These are phyloP conservation scores for Monosporascus sp. DNA, from an alignment of 2,329 filamentous ascomycete species.

Conservation along the genomic window DNA sequence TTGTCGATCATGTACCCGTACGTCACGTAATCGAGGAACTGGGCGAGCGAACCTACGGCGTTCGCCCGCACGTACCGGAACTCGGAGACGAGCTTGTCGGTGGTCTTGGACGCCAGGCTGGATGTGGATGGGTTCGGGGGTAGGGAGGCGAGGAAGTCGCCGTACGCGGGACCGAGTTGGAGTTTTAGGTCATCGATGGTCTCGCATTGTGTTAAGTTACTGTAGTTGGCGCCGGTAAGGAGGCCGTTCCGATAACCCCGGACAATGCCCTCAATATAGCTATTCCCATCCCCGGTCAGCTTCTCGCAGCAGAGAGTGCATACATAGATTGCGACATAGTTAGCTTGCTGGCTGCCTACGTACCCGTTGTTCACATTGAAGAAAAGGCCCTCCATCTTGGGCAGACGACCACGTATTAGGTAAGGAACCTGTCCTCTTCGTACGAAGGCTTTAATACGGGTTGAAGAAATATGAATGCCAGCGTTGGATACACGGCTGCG, in stretches of 20 bases:
- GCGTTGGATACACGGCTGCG: no score
- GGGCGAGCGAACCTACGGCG: slow-evolving; percentile 81
- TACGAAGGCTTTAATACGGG: no score
- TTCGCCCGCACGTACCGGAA: slow-evolving; percentile 96
- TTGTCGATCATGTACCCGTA: slow-evolving; percentile 99
- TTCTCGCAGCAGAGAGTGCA: neutral
- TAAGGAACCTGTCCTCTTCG: no score
- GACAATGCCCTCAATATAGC: slow-evolving; percentile 96
- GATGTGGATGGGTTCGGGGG: slow-evolving; percentile 97
- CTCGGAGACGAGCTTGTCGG: slow-evolving; percentile 95
- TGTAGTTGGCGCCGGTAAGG: slow-evolving; percentile 84
- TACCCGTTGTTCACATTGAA: slow-evolving; percentile 95
- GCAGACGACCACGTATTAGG: neutral
- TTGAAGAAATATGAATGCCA: no score
- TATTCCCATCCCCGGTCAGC: slow-evolving; percentile 32
- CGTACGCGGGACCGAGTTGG: slow-evolving; percentile 92
- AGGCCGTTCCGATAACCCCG: slow-evolving; percentile 94
- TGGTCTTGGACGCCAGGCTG: slow-evolving; percentile 87
- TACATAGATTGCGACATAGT: neutral
- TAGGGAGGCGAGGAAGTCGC: slow-evolving; percentile 90
- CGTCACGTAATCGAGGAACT: slow-evolving; percentile 96
- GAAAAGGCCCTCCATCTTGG: slow-evolving; percentile 80
- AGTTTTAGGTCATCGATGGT: slow-evolving; percentile 97
- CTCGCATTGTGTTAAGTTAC: slow-evolving; percentile 95
- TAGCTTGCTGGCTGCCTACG: slow-evolving; percentile 19